Base-by-base conservation (phyloP, 192 early-diverging fungal species). In the Dimargaris cristalligena region DNA sequence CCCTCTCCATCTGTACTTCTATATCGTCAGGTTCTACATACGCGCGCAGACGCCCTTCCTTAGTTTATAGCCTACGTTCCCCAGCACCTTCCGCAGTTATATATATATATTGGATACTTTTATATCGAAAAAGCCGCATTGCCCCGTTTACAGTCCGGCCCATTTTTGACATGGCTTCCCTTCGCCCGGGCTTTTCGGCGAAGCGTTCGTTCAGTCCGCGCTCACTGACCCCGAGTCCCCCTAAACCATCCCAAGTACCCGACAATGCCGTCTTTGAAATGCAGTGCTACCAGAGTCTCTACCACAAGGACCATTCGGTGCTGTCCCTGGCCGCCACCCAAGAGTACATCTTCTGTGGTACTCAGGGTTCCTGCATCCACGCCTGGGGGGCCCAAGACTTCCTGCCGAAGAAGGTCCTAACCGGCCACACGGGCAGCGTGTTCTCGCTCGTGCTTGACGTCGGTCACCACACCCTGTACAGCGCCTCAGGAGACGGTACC, bases 301-400 rank as follows among this genome's bases (percentile, higher is more conserved):
- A 70, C 11, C 76, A 76, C 58, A 71, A 78, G 10, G 72, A 74
- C 33, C 63, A 80, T 32, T 75, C 85, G 1, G 77, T 83, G 4
- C 71, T 87, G 10, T 76, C 85, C 20, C 60, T 87, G 28, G 83
- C 80, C 18, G 74, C 77, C 14, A 82, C 67, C 30, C 60, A 68
- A 38, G 60, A 67, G 11, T 69, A 79, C 47, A 66, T 87, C 11
- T 84, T 85, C 60, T 81, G 81, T 66, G 85, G 85, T 4, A 76
- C 80, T 26, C 83, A 87, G 63, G 75, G 72, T 31, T 74, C 67
- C 48, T 60, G 74, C 60, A 84, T 87, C 52, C 74, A 78, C 65
- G 85, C 80, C 61, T 62, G 75, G 75, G 67, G 60, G 68, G 46
- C 79, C 71, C 59, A 78, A 63, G 65, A 80, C 56, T 64, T 78